Base-by-base conservation (phyloP, 1,139 yeast species). In the Hyphopichia pseudoburtonii region DNA sequence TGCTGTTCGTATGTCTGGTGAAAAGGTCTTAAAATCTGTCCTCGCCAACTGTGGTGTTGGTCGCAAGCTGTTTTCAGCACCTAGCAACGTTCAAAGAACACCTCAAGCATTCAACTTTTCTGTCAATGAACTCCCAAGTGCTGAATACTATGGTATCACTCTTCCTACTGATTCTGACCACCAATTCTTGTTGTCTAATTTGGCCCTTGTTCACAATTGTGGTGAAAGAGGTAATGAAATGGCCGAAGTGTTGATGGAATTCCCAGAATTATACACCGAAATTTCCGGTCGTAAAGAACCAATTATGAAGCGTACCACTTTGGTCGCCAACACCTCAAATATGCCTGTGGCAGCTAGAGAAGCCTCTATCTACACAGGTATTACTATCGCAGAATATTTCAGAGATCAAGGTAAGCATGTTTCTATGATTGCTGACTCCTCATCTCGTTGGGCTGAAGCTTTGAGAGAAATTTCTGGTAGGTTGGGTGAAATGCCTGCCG, bases 321-420 rank as follows among this genome's bases (percentile, higher is more conserved):
- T 92, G 63, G 98, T 92, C 40, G 99, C 99, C 38, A 92, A 92
- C 66, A 92, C 99, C 34, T 92, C 97, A 25, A 92, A 92, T 66
- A 92, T 92, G 99, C 99, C 99, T 40, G 99, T 92, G 55, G 99
- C 99, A 45, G 98, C 98, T 17, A 86, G 99, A 80, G 99, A 92
- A 71, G 99, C 99, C 32, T 92, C 98, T 30, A 92, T 92, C 60
- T 92, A 92, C 70, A 92, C 99, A 24, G 98, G 99, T 78, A 92
- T 92, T 57, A 92, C 99, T 5, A 74, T 92, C 53, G 97, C 98
- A 37, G 99, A 92, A 70, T 92, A 92, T 70, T 92, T 92, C 82
- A 88, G 99, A 78, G 99, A 92, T 75, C 98, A 92, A 76, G 99
- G 99, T 73, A 92, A 92, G 77, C 76, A 94, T 61, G 97, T 92